These are phyloP conservation scores for Sporisorium iseilematis-ciliati DNA, from an alignment of 1,284 basidiomycete genomes.

Conservation along the genomic window DNA sequence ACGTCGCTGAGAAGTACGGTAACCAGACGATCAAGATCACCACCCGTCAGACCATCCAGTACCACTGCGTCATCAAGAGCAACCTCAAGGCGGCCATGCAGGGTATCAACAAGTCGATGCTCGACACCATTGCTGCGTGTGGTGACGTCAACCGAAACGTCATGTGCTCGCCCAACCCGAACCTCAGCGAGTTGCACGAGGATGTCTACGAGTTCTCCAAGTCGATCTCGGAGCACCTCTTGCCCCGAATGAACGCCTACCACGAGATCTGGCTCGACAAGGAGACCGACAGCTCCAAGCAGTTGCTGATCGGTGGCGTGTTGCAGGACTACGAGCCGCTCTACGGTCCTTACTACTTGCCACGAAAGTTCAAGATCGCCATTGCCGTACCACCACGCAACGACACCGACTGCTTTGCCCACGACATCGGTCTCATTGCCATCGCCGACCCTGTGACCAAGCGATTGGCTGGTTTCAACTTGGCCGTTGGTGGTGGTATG, in stretches of 20 bases:
- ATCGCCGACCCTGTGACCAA: conserved; percentile 76
- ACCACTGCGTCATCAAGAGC: conserved; percentile 97
- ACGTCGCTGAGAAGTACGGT: conserved; percentile 94
- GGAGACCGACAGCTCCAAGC: conserved; percentile 71
- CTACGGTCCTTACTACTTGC: conserved; percentile 96
- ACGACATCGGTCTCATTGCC: conserved; percentile 95
- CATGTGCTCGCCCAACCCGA: conserved; percentile 90
- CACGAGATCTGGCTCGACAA: conserved; percentile 97
- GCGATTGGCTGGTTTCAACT: conserved; percentile 71
- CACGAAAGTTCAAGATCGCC: conserved; percentile 97
- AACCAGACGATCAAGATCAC: conserved; percentile 97
- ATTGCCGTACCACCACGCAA: conserved; percentile 96
- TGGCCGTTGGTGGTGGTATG: conserved; percentile 85
- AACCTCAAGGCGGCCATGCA: conserved; percentile 97
- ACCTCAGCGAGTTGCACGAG: conserved; percentile 84
- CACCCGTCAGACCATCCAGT: conserved; percentile 99
- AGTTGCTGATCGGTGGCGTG: conserved; percentile 89
- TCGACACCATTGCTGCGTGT: conserved; percentile 97
- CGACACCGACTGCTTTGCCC: conserved; percentile 94
- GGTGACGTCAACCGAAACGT: conserved; percentile 98
- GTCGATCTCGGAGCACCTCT: conserved; percentile 84
- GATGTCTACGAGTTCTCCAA: conserved; percentile 90
- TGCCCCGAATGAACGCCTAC: conserved; percentile 92
- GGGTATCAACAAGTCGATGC: conserved; percentile 88
- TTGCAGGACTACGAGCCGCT: conserved; percentile 94